Conservation (phyloP, 768 basidiomycete genomes). For the Naganishia vaughanmartiniae region DNA sequence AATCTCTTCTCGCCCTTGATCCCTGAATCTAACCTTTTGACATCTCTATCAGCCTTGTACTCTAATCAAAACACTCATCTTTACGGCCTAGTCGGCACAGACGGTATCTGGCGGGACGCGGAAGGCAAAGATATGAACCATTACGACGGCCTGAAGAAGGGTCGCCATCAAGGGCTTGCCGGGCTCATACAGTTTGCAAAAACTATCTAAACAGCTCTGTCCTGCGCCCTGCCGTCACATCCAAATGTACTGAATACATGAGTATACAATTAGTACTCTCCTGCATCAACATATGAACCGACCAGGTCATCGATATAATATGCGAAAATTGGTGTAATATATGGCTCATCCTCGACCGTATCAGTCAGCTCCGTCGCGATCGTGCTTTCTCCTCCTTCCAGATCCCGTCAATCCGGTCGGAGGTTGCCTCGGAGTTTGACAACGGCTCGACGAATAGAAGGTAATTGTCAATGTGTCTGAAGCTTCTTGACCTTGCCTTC, state of each 20-base stretch:
- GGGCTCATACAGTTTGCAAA: constrained; percentile 44
- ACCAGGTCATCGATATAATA: too few species aligned
- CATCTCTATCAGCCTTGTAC: constrained; percentile 34
- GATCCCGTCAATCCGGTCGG: too few species aligned
- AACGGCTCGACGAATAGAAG: too few species aligned
- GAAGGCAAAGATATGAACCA: constrained; percentile 54
- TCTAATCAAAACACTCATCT: constrained; percentile 57
- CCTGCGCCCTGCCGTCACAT: background rate
- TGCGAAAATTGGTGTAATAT: too few species aligned
- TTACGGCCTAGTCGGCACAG: constrained; percentile 58
- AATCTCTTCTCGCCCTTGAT: background rate
- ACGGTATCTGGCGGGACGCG: constrained; percentile 62
- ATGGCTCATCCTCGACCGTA: too few species aligned
- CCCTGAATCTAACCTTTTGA: background rate
- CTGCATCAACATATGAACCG: background rate
- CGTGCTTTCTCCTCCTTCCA: too few species aligned
- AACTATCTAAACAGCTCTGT: constrained; percentile 15
- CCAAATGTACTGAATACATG: background rate
- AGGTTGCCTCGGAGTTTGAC: too few species aligned
- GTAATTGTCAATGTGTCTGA: too few species aligned
- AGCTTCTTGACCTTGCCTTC: too few species aligned
- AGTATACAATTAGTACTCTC: background rate
- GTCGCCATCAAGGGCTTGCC: constrained; percentile 45
- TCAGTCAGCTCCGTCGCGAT: too few species aligned
- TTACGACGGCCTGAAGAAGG: constrained; percentile 44